Conservation (phyloP, 2,329 filamentous ascomycete species). For the Colletotrichum scovillei region DNA sequence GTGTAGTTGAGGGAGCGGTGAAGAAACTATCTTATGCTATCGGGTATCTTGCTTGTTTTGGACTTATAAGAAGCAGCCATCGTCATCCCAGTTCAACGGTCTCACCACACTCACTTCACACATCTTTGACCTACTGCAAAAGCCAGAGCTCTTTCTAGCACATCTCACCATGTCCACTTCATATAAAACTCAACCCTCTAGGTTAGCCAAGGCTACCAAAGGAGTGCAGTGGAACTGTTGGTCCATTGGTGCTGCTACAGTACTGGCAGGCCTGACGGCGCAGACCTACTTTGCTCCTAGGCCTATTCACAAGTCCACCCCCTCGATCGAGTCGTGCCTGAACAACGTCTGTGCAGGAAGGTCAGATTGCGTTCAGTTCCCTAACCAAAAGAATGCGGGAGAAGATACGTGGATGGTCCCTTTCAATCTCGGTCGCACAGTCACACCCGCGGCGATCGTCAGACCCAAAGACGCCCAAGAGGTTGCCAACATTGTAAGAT, state of each 20-base stretch:
- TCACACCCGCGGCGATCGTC: constrained; percentile 67
- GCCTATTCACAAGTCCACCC: neutral
- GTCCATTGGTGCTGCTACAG: neutral
- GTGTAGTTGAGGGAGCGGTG: rapidly evolving
- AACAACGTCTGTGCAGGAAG: constrained; percentile 56
- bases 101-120: neutral
- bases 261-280: neutral
- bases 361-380: constrained; percentile 53
- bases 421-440: constrained; percentile 62
- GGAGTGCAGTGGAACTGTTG: neutral
- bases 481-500: constrained; percentile 66
- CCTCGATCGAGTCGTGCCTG: constrained; percentile 54
- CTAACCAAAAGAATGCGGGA: constrained; percentile 46
- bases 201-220: neutral
- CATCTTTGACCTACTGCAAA: neutral
- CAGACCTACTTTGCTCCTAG: neutral
- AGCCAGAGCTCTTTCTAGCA: too few species aligned
- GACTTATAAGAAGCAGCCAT: neutral
- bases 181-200: neutral
- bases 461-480: constrained; percentile 63
- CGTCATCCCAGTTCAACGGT: too few species aligned
- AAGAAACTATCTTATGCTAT: neutral
- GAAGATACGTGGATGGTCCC: constrained; percentile 56
- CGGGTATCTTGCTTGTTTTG: rapidly evolving
- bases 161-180: neutral